Base-by-base conservation (phyloP, 345 rosid species). In the Citrus inodora region DNA sequence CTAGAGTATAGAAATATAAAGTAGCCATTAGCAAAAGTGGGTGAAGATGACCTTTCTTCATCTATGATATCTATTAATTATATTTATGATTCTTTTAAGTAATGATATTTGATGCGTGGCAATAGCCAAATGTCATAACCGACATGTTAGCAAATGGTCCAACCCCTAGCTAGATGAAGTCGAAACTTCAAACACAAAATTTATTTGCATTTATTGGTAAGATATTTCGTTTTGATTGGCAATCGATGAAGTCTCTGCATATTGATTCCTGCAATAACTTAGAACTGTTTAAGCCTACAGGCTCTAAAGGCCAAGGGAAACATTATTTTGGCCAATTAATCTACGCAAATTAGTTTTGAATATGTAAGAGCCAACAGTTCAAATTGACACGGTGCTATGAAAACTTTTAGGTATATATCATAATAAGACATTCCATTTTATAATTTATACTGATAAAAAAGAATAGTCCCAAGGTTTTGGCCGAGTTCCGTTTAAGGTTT, bases 1-100 rank as follows among this genome's bases (percentile, higher is more conserved):
- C 74, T 61, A 75, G 82, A 70, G 81, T 40, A 83, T 71, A 67
- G 81, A 87, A 81, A 82, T 83, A 71, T 84, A 83, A 87, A 85
- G 51, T 46, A 46, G 90, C 84, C 78, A 80, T 78, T 80, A 69
- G 67, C 46, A 83, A 82, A 83, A 82, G 87, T 66, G 42, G 81
- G 74, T 70, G 86, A 85, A 83, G 76, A 80, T 73, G 84, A 75
- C 77, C 25, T 69, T 63, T 71, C 55, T 38, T 55, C 33, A 22
- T 61, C 59, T 10, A n/a, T 9, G 53, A 40, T 24, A 24, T 67
- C 24, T 67, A 51, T 16, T 14, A 7, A 5, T 72, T 24, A 55
- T 77, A 60, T 71, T 35, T 66, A n/a, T 76, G 56, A 56, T 61
- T 71, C 42, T 75, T 80, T 22, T 33, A 27, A 25, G 66, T 76